Conservation (phyloP, 2,329 filamentous ascomycete genomes). For the Cercospora sp. region DNA sequence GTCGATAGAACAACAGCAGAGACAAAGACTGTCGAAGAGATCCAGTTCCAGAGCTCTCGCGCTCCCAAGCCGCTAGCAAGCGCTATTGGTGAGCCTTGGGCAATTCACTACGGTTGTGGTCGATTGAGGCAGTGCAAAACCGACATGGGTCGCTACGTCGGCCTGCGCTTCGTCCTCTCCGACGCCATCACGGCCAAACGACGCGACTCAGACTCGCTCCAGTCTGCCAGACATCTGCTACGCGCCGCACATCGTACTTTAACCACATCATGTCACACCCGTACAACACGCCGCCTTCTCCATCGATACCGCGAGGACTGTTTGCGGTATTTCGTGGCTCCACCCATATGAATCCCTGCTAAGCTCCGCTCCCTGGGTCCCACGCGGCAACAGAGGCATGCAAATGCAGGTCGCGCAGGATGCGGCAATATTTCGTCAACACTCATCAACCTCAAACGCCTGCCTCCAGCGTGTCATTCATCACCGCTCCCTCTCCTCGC, state of each 20-base stretch:
- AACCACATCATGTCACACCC: neutral
- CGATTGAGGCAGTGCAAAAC: slow-evolving; percentile 15
- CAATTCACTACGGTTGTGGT: neutral
- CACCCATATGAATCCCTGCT: neutral
- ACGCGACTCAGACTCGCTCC: neutral
- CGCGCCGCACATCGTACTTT: neutral
- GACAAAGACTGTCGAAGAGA: neutral
- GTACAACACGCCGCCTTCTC: neutral
- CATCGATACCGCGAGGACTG: neutral
- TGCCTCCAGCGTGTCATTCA: neutral
- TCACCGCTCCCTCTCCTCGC: neutral
- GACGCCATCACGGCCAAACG: neutral
- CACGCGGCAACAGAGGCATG: neutral
- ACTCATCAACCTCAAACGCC: slow-evolving; percentile 8
- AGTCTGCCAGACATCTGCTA: neutral
- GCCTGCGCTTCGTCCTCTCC: neutral
- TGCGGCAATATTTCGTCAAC: slow-evolving; percentile 13
- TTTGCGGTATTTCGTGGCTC: neutral
- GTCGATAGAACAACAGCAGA: neutral
- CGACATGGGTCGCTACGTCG: neutral
- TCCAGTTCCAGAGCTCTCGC: neutral
- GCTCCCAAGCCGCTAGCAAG: neutral
- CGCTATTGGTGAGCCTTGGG: neutral
- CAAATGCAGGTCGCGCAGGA: slow-evolving; percentile 2
- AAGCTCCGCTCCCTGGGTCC: neutral